A percentile compares a stretch with the other conserved stretches of the same genome.
Conservation (phyloP, 176 grass and related monocot species). For the Avena insularis region DNA sequence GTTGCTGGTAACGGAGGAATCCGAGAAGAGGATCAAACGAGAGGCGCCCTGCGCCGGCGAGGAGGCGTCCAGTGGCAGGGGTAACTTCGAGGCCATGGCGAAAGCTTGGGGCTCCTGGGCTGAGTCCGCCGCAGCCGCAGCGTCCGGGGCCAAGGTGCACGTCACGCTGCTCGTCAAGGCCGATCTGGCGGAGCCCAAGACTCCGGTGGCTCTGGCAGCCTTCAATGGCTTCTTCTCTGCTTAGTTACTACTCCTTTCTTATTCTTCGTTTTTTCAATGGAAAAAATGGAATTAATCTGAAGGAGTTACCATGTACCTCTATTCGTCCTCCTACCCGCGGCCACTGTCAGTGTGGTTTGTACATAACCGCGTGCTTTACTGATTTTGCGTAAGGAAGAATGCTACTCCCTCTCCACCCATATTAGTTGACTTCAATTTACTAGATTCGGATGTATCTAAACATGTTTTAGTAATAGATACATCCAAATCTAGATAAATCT, state of each 20-base stretch:
- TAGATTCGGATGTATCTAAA: too few relatives aligned
- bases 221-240: constrained; percentile 75
- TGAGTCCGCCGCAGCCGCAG: constrained; percentile 28
- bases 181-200: constrained; percentile 50
- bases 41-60: not conserved
- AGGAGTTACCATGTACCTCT: not conserved
- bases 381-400: too few relatives aligned
- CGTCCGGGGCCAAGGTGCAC: constrained; percentile 47
- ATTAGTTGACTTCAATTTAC: too few relatives aligned
- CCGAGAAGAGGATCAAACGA: constrained; percentile 59
- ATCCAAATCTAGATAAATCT: too few relatives aligned
- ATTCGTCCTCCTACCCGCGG: too few relatives aligned
- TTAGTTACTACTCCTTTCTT: not conserved
- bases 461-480: too few relatives aligned
- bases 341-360: too few relatives aligned
- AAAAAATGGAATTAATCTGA: too few relatives aligned
- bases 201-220: constrained; percentile 28
- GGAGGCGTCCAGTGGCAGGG: constrained; percentile 43
- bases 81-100: constrained; percentile 39
- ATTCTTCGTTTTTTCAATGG: not conserved
- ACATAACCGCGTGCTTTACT: too few relatives aligned
- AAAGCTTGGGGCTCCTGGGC: constrained; percentile 57
- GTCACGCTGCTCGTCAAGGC: constrained; percentile 38
- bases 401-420: too few relatives aligned
- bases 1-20: constrained; percentile 73